Base-by-base conservation (phyloP, 768 basidiomycete species). In the Boletus pseudo-olivaceus region DNA sequence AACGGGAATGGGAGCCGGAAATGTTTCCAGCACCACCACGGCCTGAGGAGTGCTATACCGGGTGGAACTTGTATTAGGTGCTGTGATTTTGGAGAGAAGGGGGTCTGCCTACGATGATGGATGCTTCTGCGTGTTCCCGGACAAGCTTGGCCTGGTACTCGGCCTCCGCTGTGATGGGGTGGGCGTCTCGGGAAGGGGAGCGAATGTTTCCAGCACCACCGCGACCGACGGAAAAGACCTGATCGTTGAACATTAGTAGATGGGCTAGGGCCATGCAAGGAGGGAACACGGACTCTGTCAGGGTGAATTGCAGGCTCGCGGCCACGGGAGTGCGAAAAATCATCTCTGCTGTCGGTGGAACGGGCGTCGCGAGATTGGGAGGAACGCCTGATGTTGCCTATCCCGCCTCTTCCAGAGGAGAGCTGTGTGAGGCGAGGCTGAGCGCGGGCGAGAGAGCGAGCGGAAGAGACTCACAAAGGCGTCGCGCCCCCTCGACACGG, bases 201-300 rank as follows among this genome's bases (percentile, higher is more conserved):
- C 88, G 84, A 47, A 94, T 84, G 76, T 95, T 95, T 9, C 92
- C 93, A 8, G 80, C 80, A 15, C 93, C 93, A 27, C 93, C 92
- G 47, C 91, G 83, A 11, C 93, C 93, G 40, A 79, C 79, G 19
- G 82, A 84, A 58, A 72, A 75, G 58, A 59, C n/a, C 60, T 59
- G 34, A 23, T 29, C 14, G 43, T 5, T 7, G 38, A 3, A 3
- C 12, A 35, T 56, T 29, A 53, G 35, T 15, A 27, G 34, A 20
- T 45, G 17, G 39, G 51, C 7, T n/a, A 10, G 26, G 17, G 43
- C 9, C 2, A 12, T 17, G 41, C 7, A 19, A 19, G 9, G 17
- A 17, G 10, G 7, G 8, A 17, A 40, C 14, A 60, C 73, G 5
- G 56, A 79, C 82, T 37, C 65, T 67, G 39, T 71, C 66, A 2